These are phyloP conservation scores for Coniochaeta sp. DNA, from an alignment of 2,329 filamentous ascomycete species.

Conservation along the genomic window DNA sequence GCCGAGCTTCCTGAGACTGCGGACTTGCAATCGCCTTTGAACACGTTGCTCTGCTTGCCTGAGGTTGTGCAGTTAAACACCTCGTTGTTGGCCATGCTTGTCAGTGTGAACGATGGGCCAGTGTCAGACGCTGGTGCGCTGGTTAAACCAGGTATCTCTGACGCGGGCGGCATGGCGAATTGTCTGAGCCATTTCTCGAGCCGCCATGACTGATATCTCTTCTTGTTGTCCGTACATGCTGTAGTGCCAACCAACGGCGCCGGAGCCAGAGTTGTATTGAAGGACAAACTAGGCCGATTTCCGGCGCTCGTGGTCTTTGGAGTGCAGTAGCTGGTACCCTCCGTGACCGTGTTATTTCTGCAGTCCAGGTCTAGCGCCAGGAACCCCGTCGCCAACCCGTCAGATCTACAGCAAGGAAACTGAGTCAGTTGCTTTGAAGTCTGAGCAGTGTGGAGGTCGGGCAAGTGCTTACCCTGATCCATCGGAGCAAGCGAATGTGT, in stretches of 20 bases:
- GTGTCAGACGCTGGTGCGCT: slow-evolving; percentile 14
- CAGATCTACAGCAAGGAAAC: slow-evolving; percentile 10
- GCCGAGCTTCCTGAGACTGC: not conserved
- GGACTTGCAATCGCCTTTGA: slow-evolving; percentile 18
- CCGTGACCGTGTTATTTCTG: slow-evolving; percentile 6
- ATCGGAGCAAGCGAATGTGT: slow-evolving; percentile 25
- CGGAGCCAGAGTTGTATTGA: slow-evolving; percentile 13
- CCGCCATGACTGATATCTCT: slow-evolving; percentile 24
- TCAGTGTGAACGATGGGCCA: slow-evolving; percentile 22
- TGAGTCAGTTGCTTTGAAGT: not conserved
- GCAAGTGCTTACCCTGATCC: slow-evolving; percentile 8
- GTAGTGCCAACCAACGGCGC: slow-evolving; percentile 9
- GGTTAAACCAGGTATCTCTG: slow-evolving; percentile 1
- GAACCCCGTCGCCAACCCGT: slow-evolving; percentile 20
- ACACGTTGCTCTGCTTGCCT: slow-evolving; percentile 11
- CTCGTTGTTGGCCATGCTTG: slow-evolving; percentile 17
- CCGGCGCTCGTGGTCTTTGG: slow-evolving; percentile 10
- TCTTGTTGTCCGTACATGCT: slow-evolving; percentile 15
- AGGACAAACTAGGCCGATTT: slow-evolving; percentile 7
- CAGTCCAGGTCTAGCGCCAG: slow-evolving; percentile 21
- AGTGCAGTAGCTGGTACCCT: slow-evolving; percentile 15
- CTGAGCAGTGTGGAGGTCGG: not conserved
- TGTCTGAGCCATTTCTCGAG: slow-evolving; percentile 21
- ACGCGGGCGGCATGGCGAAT: slow-evolving; percentile 18
- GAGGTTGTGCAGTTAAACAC: slow-evolving; percentile 17